Evolutionary conservation across 257 asterid genomes (phyloP), one percentile per base, ranked within the genome.

Genomic region (Leptodermis oblonga): DNA sequence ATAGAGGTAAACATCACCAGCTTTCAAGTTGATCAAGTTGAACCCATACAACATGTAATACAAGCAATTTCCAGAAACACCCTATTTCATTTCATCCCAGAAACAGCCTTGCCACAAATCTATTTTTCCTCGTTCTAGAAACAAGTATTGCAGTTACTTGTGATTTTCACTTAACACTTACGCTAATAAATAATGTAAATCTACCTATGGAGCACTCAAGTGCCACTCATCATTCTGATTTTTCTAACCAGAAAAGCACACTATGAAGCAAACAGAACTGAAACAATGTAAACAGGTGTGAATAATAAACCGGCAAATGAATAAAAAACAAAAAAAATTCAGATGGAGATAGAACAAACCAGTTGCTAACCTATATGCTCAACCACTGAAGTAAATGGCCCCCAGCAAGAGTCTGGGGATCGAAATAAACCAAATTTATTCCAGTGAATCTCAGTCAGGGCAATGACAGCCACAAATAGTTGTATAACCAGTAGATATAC

Each of bases 301-400:
- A 64, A 34, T 25, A 71, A 30, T 65, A 60, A 18, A 67, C 58
- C 9, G 14, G 51, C 43, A 75, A 31, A 65, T 62, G 34, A 65
- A 28, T 20, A 60, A 37, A 70, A 42, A 64, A 31, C 11, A 30
- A 10, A 36, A n/a, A 48, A 68, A 22, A 25, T 42, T 65, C 64
- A 3, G 58, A 42, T 43, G 61, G 64, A 77, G 42, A 59, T 34
- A 56, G 23, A 67, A 64, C 67, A n/a, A 62, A 77, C 64, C 65
- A 74, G 70, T 69, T 49, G 68, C 87, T 49, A 73, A 92, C 98
- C 98, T 88, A 91, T 85, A 39, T 75, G 87, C 78, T 92, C 92
- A 78, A 83, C 67, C 74, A 84, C 82, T 61, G 86, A 85, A 65
- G 88, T 84, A 55, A 91, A 68, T 75, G 70, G 77, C 36, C 79